These are phyloP conservation scores for Monilinia aucupariae DNA, from an alignment of 2,329 filamentous ascomycete species.

Conservation along the genomic window DNA sequence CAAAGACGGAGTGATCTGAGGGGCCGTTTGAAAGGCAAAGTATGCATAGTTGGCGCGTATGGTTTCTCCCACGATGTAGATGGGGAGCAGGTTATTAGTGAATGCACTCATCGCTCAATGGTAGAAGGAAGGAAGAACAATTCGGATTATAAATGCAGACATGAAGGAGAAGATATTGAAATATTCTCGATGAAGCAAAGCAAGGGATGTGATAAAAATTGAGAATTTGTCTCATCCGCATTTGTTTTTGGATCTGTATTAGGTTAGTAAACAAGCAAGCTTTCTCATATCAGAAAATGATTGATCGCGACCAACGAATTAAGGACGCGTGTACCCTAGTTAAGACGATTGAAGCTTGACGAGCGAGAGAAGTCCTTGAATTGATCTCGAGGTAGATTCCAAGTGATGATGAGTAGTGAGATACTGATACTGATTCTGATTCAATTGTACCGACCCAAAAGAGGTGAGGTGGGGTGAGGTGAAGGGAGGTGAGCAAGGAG, in stretches of 20 bases:
- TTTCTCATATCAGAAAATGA: background rate
- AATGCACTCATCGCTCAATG: slow-evolving; percentile 8
- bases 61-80: slow-evolving; percentile 21
- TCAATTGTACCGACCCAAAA: no score
- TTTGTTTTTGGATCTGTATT: slow-evolving; percentile 2
- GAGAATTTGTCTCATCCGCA: background rate
- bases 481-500: no score
- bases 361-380: background rate
- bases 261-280: background rate
- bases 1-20: slow-evolving; percentile 23
- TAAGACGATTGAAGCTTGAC: background rate
- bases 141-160: background rate
- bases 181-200: background rate
- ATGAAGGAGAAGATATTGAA: background rate
- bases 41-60: slow-evolving; percentile 28
- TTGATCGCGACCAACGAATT: background rate
- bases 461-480: no score
- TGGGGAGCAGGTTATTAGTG: slow-evolving; percentile 10
- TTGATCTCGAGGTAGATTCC: background rate
- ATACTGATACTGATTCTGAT: no score
- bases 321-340: background rate
- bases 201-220: background rate
- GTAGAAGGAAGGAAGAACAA: background rate
- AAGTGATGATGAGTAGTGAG: background rate
- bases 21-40: slow-evolving; percentile 22